Evolutionary conservation across 1,284 basidiomycete species (phyloP).

Genomic region (Xerocomus minutiporus): DNA sequence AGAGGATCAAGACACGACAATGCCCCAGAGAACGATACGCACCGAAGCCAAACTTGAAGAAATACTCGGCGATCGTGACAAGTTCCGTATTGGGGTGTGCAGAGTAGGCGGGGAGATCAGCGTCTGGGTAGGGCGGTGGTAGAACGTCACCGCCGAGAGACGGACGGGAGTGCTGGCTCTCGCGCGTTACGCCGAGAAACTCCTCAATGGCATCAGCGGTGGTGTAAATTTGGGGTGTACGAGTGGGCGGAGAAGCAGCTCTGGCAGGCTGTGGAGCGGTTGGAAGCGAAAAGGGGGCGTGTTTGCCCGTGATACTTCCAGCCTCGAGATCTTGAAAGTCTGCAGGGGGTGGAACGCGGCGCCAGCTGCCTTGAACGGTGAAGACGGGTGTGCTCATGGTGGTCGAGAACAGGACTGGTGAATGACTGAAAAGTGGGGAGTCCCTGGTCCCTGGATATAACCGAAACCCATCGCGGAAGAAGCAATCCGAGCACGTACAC

Average conservation of each 20-base stretch:
- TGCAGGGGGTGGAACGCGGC: slow-evolving; percentile 3
- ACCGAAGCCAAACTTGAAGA: slow-evolving; percentile 34
- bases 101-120: slow-evolving; percentile 26
- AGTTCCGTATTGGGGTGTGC: slow-evolving; percentile 14
- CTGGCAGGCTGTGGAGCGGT: slow-evolving; percentile 7
- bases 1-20: background rate
- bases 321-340: slow-evolving; percentile 1
- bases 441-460: too few relatives aligned
- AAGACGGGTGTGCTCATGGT: background rate
- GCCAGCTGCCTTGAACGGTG: slow-evolving; percentile 14
- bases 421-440: too few relatives aligned
- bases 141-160: too few relatives aligned
- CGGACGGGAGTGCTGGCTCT: slow-evolving; percentile 5
- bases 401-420: background rate
- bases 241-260: background rate
- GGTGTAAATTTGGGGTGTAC: slow-evolving; percentile 1
- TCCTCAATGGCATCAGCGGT: slow-evolving; percentile 13
- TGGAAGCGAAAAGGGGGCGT: slow-evolving; percentile 2
- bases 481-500: background rate
- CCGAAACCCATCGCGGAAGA: too few relatives aligned
- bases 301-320: slow-evolving; percentile 2
- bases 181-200: slow-evolving; percentile 18
- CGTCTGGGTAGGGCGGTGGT: slow-evolving; percentile 21
- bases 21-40: background rate
- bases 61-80: slow-evolving; percentile 27